A percentile compares a stretch with the other conserved stretches of the same genome.
phyloP scores from a whole-genome alignment of 768 basidiomycete species.

The Psilocybe subaeruginosa region DNA sequence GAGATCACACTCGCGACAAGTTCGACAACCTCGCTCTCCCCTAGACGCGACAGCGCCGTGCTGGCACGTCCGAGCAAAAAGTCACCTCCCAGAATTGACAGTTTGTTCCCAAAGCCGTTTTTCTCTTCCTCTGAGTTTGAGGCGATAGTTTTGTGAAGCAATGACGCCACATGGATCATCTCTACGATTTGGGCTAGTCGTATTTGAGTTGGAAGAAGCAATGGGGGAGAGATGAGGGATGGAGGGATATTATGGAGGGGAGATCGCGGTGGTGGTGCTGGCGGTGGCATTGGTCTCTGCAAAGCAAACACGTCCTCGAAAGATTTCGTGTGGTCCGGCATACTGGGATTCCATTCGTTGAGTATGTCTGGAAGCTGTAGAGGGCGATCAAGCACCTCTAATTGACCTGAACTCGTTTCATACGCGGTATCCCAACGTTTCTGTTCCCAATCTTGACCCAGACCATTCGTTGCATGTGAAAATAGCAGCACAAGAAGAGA shows the following conservation, averaged over 20 bases:
- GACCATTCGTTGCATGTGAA: constrained; percentile 90
- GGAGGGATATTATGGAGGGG: constrained; percentile 23
- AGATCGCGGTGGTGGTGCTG: constrained; percentile 29
- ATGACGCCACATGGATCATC: constrained; percentile 96
- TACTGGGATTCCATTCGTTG: constrained; percentile 89
- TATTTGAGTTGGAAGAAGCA: constrained; percentile 83
- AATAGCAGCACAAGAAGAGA: constrained; percentile 90
- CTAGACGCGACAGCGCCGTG: constrained; percentile 84
- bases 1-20: constrained; percentile 90
- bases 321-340: constrained; percentile 76
- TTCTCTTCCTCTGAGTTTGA: constrained; percentile 68
- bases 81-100: constrained; percentile 92
- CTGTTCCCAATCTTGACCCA: constrained; percentile 65
- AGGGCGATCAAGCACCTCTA: constrained; percentile 74
- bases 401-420: constrained; percentile 55
- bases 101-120: constrained; percentile 84
- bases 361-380: constrained; percentile 80
- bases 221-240: constrained; percentile 33
- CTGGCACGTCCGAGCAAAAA: constrained; percentile 93
- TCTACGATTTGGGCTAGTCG: constrained; percentile 96
- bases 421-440: constrained; percentile 63
- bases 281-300: constrained; percentile 37
- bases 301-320: constrained; percentile 64
- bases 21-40: constrained; percentile 90
- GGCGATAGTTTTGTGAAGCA: constrained; percentile 91